Evolutionary conservation across 163 green algal genomes (phyloP).

Genomic region (Volvox carteri): DNA sequence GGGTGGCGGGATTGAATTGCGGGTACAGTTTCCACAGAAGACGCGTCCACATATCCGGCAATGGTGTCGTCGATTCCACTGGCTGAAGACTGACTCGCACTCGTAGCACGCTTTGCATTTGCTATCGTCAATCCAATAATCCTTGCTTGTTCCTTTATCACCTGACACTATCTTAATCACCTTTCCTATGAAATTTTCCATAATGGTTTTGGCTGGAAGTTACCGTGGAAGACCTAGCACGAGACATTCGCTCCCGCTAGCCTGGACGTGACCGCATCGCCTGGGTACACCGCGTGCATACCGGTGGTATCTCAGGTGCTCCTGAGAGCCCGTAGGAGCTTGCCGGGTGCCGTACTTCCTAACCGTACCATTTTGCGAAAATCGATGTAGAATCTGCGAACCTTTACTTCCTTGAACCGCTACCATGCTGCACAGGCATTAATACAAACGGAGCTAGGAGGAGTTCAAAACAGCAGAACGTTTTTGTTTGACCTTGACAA

Average conservation of each 20-base stretch:
- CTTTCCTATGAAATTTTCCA: constrained; percentile 52
- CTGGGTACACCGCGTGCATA: not conserved
- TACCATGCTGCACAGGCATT: no score
- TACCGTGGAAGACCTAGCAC: constrained; percentile 8
- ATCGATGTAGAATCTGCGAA: no score
- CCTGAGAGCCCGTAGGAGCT: not conserved
- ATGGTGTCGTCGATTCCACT: constrained; percentile 76
- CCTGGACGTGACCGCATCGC: not conserved
- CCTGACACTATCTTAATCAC: constrained; percentile 39
- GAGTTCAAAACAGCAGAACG: no score
- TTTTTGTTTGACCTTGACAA: no score
- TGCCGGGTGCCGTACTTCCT: no score
- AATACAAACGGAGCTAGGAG: no score
- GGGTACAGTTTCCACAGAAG: constrained; percentile 82
- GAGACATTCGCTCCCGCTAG: constrained; percentile 23
- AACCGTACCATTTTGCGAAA: no score
- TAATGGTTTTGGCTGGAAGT: not conserved
- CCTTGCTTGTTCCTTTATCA: constrained; percentile 34
- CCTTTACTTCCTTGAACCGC: no score
- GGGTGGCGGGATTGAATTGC: constrained; percentile 58
- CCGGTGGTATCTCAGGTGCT: not conserved
- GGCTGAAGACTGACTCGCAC: constrained; percentile 72
- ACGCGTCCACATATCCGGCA: constrained; percentile 82
- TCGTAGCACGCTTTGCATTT: constrained; percentile 65
- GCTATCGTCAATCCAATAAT: constrained; percentile 60